phyloP scores from a whole-genome alignment of 805 yeast genomes.

The Cyberlindnera euphorbiiphila region DNA sequence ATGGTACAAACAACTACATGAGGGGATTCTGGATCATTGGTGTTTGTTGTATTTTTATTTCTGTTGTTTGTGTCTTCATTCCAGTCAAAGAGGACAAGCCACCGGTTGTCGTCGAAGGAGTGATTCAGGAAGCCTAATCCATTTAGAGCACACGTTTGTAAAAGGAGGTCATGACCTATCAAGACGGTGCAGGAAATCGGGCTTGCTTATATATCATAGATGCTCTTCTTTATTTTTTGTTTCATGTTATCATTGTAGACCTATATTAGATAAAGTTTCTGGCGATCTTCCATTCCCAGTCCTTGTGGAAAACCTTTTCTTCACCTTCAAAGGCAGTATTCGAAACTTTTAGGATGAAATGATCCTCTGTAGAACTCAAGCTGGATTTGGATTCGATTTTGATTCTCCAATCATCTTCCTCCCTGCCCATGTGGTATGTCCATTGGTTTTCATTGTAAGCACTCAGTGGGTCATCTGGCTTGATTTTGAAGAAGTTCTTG shows the following conservation, averaged over 20 bases:
- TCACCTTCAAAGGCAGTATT: conserved; percentile 35
- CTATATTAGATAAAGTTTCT: conserved; percentile 27
- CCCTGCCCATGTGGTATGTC: conserved; percentile 41
- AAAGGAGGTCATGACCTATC: no score
- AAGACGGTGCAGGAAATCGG: no score
- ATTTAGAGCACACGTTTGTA: no score
- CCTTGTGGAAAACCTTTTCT: conserved; percentile 30
- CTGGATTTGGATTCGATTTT: conserved; percentile 32
- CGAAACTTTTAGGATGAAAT: conserved; percentile 32
- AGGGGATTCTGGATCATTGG: conserved; percentile 34
- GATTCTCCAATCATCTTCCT: conserved; percentile 34
- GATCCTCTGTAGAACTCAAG: conserved; percentile 31
- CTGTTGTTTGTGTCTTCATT: conserved; percentile 16
- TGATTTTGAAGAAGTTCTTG: conserved; percentile 36
- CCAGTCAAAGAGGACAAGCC: conserved; percentile 9
- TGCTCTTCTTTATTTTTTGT: no score
- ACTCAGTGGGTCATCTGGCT: conserved; percentile 36
- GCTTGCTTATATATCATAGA: no score
- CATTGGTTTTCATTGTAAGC: conserved; percentile 38
- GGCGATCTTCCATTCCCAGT: conserved; percentile 34
- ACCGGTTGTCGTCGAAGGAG: no score
- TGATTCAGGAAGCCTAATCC: no score
- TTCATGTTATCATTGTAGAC: background rate
- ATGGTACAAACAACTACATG: conserved; percentile 29
- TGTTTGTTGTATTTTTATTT: conserved; percentile 27